Base-by-base conservation (phyloP, 768 basidiomycete species). In the Asterophora lycoperdoides region DNA sequence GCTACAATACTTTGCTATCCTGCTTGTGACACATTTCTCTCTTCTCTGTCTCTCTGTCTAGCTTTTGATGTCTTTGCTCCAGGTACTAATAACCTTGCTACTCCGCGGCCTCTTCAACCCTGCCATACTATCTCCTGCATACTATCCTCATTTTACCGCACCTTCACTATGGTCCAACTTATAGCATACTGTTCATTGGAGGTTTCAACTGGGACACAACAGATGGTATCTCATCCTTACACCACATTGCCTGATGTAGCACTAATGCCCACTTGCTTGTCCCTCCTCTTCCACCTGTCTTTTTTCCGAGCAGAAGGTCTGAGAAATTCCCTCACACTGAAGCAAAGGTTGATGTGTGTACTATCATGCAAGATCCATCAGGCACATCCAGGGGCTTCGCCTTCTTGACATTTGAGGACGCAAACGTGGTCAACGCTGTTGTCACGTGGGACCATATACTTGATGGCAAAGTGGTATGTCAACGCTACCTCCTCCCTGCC, bases 131-230 rank as follows among this genome's bases (percentile, higher is more conserved):
- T 23, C 23, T n/a, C n/a, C n/a, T 60, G 59, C 57, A 52, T 63
- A 60, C 54, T 58, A 52, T n/a, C n/a, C n/a, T 59, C 59, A 43
- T 54, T 54, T 55, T 61, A 29, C 29, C 29, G 48, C 53, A 20
- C 49, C 52, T 61, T 52, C 54, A 49, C 57, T 58, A 59, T 54
- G 49, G 54, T 54, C 47, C 57, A 51, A 50, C 59, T 57, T 52
- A 56, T 79, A 91, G 89, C 68, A 92, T 91, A 77, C 83, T 92
- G 78, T 92, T 92, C 74, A 83, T 92, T 66, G 89, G 89, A 58
- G 89, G 89, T 61, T 76, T 92, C 56, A 91, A 85, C 73, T 92
- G 89, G 89, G 88, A 90, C 64, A 92, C 89, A 63, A 87, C 84
- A 71, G 89, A 91, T 75, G 89, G 89, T 91, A 76, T 74, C 68